Percentiles rank a stretch among this genome's conserved stretches.
Conservation (phyloP, 805 yeast species). For the Starmerella floris region DNA sequence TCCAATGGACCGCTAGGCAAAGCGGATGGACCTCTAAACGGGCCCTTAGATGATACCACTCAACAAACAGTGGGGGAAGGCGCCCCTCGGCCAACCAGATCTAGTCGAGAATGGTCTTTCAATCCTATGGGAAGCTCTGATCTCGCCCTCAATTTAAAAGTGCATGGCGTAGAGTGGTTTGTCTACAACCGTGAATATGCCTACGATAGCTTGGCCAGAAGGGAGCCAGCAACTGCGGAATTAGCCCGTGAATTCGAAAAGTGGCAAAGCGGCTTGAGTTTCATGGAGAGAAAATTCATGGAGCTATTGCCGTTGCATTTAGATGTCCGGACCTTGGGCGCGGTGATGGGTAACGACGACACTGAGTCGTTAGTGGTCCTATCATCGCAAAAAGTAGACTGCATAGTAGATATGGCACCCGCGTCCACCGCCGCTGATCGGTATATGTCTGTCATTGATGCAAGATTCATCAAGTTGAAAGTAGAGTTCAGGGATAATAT, state of each 20-base stretch:
- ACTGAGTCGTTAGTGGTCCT: slow-evolving; percentile 61
- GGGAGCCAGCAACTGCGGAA: slow-evolving; percentile 9
- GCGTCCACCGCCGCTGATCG: slow-evolving; percentile 43
- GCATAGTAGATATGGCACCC: slow-evolving; percentile 42
- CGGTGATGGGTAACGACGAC: slow-evolving; percentile 65
- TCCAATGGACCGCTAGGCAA: background rate
- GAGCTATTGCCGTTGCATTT: slow-evolving; percentile 48
- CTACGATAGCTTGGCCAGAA: slow-evolving; percentile 36
- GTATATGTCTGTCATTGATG: slow-evolving; percentile 36
- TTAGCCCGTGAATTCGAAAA: slow-evolving; percentile 7
- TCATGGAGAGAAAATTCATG: slow-evolving; percentile 16
- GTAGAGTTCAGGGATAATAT: slow-evolving; percentile 58
- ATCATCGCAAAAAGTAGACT: slow-evolving; percentile 43
- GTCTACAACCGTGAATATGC: slow-evolving; percentile 68
- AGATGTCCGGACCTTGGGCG: slow-evolving; percentile 48
- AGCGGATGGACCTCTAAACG: background rate
- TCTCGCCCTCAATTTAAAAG: slow-evolving; percentile 31
- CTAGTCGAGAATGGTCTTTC: background rate
- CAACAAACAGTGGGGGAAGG: background rate
- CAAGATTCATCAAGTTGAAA: slow-evolving; percentile 41
- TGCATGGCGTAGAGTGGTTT: slow-evolving; percentile 74
- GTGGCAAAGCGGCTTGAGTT: slow-evolving; percentile 9
- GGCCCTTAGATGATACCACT: no score
- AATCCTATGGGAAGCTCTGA: background rate
- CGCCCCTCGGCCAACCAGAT: background rate